Evolutionary conservation across 1,284 basidiomycete genomes (phyloP).

Genomic region (Heliocybe sulcata): DNA sequence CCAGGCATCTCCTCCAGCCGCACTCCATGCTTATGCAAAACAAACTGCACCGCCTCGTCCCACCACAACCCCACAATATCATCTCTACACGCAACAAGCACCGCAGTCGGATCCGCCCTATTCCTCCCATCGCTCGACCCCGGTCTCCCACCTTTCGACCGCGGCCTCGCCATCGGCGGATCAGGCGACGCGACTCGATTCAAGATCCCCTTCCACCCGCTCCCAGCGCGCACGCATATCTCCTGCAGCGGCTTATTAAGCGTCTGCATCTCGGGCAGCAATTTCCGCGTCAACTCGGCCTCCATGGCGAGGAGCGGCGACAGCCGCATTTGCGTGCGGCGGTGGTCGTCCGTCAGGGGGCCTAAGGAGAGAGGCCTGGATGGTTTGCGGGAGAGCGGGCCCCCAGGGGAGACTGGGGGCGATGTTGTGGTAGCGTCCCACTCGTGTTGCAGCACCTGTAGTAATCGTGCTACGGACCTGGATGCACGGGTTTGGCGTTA

Average conservation of each 20-base stretch:
- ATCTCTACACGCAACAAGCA: slow-evolving; percentile 43
- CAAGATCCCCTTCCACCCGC: slow-evolving; percentile 30
- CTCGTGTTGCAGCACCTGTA: neutral
- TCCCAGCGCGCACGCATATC: slow-evolving; percentile 27
- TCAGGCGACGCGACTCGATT: slow-evolving; percentile 8
- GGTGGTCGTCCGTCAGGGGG: slow-evolving; percentile 30
- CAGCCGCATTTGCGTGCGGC: slow-evolving; percentile 60
- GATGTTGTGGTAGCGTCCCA: neutral
- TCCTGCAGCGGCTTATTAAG: slow-evolving; percentile 8
- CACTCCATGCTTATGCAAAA: slow-evolving; percentile 39
- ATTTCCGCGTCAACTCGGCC: slow-evolving; percentile 47
- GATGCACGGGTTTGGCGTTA: slow-evolving; percentile 11
- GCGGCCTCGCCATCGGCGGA: slow-evolving; percentile 15
- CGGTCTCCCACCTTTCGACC: slow-evolving; percentile 17
- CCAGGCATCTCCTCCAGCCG: slow-evolving; percentile 47
- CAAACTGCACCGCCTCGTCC: slow-evolving; percentile 40
- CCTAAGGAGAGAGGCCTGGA: slow-evolving; percentile 34
- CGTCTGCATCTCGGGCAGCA: slow-evolving; percentile 26
- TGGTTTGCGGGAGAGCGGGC: slow-evolving; percentile 32
- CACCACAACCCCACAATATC: slow-evolving; percentile 55
- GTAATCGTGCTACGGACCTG: neutral
- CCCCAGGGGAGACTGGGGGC: slow-evolving; percentile 13
- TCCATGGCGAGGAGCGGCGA: slow-evolving; percentile 63
- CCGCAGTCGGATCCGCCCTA: slow-evolving; percentile 30
- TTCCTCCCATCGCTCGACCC: slow-evolving; percentile 18